phyloP scores from a whole-genome alignment of 2,329 filamentous ascomycete genomes.

The Mycosphaerelloides madeirae region DNA sequence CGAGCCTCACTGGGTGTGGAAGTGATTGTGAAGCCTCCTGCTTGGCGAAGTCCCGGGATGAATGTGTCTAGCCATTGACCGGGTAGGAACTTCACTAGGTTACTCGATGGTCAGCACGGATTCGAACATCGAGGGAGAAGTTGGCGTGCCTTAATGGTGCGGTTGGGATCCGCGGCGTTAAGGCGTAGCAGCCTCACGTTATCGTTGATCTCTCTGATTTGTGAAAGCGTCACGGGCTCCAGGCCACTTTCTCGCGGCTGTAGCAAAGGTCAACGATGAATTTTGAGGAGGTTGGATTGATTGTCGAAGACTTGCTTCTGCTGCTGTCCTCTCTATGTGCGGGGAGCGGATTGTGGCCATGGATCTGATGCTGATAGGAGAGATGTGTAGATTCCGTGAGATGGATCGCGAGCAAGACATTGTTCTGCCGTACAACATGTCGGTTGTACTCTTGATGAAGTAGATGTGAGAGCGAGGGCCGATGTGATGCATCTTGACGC shows the following conservation, averaged over 20 bases:
- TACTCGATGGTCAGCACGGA: constrained; percentile 15
- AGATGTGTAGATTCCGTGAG: too few relatives aligned
- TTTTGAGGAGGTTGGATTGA: constrained; percentile 17
- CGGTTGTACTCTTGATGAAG: too few relatives aligned
- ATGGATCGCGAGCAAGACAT: too few relatives aligned
- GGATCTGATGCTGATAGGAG: neutral
- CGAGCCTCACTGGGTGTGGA: constrained; percentile 56
- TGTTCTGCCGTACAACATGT: too few relatives aligned
- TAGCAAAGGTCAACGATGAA: neutral
- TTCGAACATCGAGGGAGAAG: constrained; percentile 1
- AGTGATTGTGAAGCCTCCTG: constrained; percentile 85
- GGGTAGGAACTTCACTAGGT: constrained; percentile 59
- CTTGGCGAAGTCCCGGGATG: constrained; percentile 60
- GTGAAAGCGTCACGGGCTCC: constrained; percentile 57
- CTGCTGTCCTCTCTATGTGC: constrained; percentile 69
- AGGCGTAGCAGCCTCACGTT: constrained; percentile 65
- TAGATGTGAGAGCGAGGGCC: too few relatives aligned
- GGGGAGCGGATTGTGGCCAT: constrained; percentile 32
- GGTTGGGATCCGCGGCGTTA: constrained; percentile 46
- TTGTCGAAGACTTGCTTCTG: too few relatives aligned
- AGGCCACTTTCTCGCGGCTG: constrained; percentile 66
- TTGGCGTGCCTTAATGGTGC: constrained; percentile 26
- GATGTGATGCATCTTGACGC: too few relatives aligned
- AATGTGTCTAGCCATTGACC: constrained; percentile 68
- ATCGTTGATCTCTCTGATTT: constrained; percentile 62